Evolutionary conservation across 768 basidiomycete genomes (phyloP).

Genomic region (Astraeus odoratus): DNA sequence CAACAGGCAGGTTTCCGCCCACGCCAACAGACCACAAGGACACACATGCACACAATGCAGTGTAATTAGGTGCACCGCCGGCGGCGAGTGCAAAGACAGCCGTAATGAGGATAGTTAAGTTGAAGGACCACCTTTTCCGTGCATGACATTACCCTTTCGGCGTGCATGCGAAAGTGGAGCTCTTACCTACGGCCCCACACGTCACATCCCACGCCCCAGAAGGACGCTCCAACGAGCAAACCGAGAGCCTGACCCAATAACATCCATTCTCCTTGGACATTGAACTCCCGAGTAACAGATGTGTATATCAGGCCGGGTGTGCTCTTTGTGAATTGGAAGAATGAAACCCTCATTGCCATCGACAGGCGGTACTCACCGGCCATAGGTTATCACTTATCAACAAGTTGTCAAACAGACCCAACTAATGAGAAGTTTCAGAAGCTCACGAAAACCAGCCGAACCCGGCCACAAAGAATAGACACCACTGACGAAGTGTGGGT

Average conservation of each 20-base stretch:
- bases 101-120: conserved; percentile 62
- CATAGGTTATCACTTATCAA: conserved; percentile 56
- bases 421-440: neutral
- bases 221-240: conserved; percentile 57
- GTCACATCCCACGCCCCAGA: conserved; percentile 65
- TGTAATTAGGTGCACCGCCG: conserved; percentile 49
- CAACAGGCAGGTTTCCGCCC: conserved; percentile 69
- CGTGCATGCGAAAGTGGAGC: neutral
- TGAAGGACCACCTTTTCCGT: conserved; percentile 53
- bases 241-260: conserved; percentile 70
- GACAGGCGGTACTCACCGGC: conserved; percentile 42
- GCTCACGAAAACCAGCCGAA: conserved; percentile 75
- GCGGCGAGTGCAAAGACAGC: conserved; percentile 60
- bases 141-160: conserved; percentile 5
- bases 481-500: conserved; percentile 36
- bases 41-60: conserved; percentile 44
- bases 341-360: neutral
- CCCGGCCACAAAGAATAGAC: conserved; percentile 58
- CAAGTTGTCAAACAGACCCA: neutral
- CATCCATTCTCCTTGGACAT: conserved; percentile 52
- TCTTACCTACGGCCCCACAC: conserved; percentile 61
- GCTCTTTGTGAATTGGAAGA: conserved; percentile 30
- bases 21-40: conserved; percentile 62
- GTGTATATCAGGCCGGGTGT: conserved; percentile 61
- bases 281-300: conserved; percentile 61